Percentiles rank a stretch among this genome's conserved stretches.
Evolutionary conservation across 345 rosid genomes (phyloP).

Genomic region (Ceriops decandra): DNA sequence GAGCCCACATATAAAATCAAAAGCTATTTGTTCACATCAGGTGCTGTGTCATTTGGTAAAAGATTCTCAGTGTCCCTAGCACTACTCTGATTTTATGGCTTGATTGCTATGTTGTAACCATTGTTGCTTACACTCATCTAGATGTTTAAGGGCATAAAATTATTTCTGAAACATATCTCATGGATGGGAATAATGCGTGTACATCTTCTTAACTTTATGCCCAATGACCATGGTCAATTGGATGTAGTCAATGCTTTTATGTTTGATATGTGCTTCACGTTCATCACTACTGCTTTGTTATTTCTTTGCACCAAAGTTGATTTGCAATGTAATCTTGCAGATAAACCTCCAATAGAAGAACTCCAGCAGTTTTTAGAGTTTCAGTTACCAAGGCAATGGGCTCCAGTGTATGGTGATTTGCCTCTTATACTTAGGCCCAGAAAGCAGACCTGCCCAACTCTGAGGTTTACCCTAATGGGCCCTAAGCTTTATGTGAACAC

Average conservation of each 20-base stretch:
- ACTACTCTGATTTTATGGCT: no score
- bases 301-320: not conserved
- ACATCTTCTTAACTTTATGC: not conserved
- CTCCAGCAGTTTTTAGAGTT: conserved; percentile 88
- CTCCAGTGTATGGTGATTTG: conserved; percentile 86
- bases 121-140: not conserved
- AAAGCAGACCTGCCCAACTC: conserved; percentile 66
- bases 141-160: not conserved
- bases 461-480: conserved; percentile 83
- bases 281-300: not conserved
- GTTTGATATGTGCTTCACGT: not conserved
- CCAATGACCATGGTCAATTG: not conserved
- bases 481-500: conserved; percentile 89
- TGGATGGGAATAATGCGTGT: not conserved
- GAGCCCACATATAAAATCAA: no score
- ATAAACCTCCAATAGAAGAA: conserved; percentile 90
- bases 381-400: conserved; percentile 96
- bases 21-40: no score
- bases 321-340: conserved; percentile 41
- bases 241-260: not conserved
- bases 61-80: no score
- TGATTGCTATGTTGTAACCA: not conserved
- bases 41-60: no score
- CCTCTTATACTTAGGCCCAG: conserved; percentile 72
- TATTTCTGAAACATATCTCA: conserved; percentile 3